Evolutionary conservation across 2,329 filamentous ascomycete genomes (phyloP).

Genomic region (Pyricularia pennisetigena): DNA sequence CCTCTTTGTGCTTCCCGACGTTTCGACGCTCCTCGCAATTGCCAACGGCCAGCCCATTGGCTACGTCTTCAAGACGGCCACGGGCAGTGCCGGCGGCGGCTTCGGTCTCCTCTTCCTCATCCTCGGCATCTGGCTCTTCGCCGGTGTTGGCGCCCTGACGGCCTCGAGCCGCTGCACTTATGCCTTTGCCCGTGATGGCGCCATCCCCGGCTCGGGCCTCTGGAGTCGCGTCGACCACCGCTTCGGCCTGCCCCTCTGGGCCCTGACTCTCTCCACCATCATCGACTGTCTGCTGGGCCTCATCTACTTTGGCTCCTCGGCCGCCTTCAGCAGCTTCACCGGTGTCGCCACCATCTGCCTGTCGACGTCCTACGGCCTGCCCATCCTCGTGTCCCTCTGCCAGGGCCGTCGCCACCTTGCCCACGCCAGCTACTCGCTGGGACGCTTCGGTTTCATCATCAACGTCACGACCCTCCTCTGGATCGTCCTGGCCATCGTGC

Average conservation of each 20-base stretch:
- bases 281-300: constrained; percentile 45
- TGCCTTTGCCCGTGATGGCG: constrained; percentile 44
- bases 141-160: constrained; percentile 43
- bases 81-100: constrained; percentile 25
- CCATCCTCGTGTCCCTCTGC: constrained; percentile 39
- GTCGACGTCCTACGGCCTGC: constrained; percentile 48
- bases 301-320: constrained; percentile 41
- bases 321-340: constrained; percentile 48
- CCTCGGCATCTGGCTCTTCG: constrained; percentile 52
- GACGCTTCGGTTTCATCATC: constrained; percentile 45
- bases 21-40: constrained; percentile 17
- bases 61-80: background rate
- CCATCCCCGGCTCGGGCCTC: constrained; percentile 31
- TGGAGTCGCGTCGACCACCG: constrained; percentile 42
- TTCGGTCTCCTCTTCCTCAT: constrained; percentile 48
- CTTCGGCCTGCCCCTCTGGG: constrained; percentile 38
- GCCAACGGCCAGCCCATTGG: background rate
- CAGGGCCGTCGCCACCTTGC: constrained; percentile 23
- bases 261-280: constrained; percentile 44
- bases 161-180: constrained; percentile 51
- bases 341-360: constrained; percentile 49
- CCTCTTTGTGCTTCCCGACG: constrained; percentile 58
- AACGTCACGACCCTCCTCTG: constrained; percentile 37
- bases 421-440: constrained; percentile 32
- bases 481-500: constrained; percentile 44